Percentiles rank a stretch among this genome's conserved stretches.
phyloP scores from a whole-genome alignment of 768 basidiomycete genomes.

The Astraeus odoratus region DNA sequence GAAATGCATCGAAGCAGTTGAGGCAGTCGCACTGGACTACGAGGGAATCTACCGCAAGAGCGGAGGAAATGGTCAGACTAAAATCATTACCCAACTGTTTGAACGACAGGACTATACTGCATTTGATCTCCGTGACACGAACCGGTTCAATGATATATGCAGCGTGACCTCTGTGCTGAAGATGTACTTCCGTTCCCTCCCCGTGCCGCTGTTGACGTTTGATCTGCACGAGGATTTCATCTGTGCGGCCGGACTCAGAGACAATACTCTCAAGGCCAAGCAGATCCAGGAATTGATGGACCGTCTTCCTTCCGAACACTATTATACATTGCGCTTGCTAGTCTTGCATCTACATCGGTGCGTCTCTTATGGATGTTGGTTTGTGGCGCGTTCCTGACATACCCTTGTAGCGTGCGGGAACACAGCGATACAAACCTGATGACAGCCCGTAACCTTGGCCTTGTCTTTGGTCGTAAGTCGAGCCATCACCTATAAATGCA shows the following conservation, averaged over 20 bases:
- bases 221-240: slow-evolving; percentile 91
- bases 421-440: slow-evolving; percentile 76
- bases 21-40: slow-evolving; percentile 82
- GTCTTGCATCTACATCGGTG: slow-evolving; percentile 87
- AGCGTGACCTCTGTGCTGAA: slow-evolving; percentile 96
- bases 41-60: slow-evolving; percentile 99
- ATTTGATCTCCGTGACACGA: slow-evolving; percentile 82
- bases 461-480: slow-evolving; percentile 92
- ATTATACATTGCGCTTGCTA: slow-evolving; percentile 70
- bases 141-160: slow-evolving; percentile 95
- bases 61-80: slow-evolving; percentile 87
- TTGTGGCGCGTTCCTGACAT: background rate
- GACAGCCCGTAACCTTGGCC: slow-evolving; percentile 91
- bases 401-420: slow-evolving; percentile 45
- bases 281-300: slow-evolving; percentile 62
- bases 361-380: slow-evolving; percentile 15
- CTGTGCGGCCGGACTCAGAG: slow-evolving; percentile 61
- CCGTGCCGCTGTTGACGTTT: slow-evolving; percentile 84
- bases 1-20: slow-evolving; percentile 95
- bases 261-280: slow-evolving; percentile 49
- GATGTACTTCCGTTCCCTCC: slow-evolving; percentile 90
- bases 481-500: background rate
- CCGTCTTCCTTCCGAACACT: slow-evolving; percentile 82
- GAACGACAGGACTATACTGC: slow-evolving; percentile 85
- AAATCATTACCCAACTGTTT: slow-evolving; percentile 89